phyloP scores from a whole-genome alignment of 495 filamentous ascomycete genomes.

The Neohortaea acidophila region DNA sequence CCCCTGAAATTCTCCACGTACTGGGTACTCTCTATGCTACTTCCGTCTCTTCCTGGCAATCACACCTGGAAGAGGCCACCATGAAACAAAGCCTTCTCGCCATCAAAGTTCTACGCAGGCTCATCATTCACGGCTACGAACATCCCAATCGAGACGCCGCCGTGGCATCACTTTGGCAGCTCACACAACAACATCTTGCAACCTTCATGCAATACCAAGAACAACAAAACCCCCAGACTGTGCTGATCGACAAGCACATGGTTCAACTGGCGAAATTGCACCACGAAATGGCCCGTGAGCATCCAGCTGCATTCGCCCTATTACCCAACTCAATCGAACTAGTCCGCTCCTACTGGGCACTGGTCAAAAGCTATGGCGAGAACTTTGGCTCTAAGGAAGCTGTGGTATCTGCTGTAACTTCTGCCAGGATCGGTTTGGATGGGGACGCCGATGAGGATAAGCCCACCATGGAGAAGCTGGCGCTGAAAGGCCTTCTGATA shows the following conservation, averaged over 20 bases:
- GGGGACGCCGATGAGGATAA: slow-evolving; percentile 38
- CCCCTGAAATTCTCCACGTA: slow-evolving; percentile 66
- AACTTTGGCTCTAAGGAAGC: slow-evolving; percentile 40
- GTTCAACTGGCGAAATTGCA: slow-evolving; percentile 85
- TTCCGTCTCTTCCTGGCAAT: slow-evolving; percentile 58
- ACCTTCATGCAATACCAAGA: slow-evolving; percentile 37
- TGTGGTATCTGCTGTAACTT: slow-evolving; percentile 12
- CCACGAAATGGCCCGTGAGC: slow-evolving; percentile 58
- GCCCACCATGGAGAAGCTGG: slow-evolving; percentile 55
- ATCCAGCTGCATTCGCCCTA: slow-evolving; percentile 65
- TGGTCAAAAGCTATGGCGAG: slow-evolving; percentile 60
- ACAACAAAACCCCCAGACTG: neutral
- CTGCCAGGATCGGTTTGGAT: slow-evolving; percentile 33
- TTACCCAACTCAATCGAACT: slow-evolving; percentile 64
- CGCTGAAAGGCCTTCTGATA: slow-evolving; percentile 64
- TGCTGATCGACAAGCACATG: slow-evolving; percentile 62
- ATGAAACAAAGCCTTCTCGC: slow-evolving; percentile 58
- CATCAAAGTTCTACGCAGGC: slow-evolving; percentile 63
- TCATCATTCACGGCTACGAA: slow-evolving; percentile 70
- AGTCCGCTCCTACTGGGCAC: slow-evolving; percentile 65
- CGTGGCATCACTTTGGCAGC: slow-evolving; percentile 61
- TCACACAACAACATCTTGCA: slow-evolving; percentile 54
- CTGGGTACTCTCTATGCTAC: slow-evolving; percentile 62
- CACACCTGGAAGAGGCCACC: slow-evolving; percentile 37
- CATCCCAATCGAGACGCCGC: slow-evolving; percentile 61